Evolutionary conservation across 2,329 filamentous ascomycete species (phyloP), one percentile per base, ranked within the genome.

Genomic region (Calonectria leucothoes): DNA sequence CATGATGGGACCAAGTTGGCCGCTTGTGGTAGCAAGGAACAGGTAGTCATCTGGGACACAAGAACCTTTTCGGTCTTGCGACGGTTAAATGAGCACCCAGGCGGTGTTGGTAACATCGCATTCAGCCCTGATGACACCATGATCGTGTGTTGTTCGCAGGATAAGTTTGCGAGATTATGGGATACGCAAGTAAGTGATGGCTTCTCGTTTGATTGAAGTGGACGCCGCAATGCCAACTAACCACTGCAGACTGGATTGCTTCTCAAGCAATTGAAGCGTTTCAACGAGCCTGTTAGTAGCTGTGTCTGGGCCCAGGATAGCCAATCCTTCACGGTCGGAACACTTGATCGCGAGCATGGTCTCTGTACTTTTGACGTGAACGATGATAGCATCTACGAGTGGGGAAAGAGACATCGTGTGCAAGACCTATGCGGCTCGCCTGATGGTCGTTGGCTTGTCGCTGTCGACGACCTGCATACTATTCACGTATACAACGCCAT

Each of bases 101-200:
- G 86, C 3, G 93, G 94, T 1, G 93, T 98, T 15, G 93, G 94
- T 25, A 95, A 96, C 80, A 86, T 98, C 5, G 89, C 94, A 1
- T 99, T 97, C 95, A 98, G 96, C 82, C 97, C 96, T 6, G 95
- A 99, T 83, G 95, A 98, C 84, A 90, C 90, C 1, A 94, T 94
- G 85, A 88, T 99, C 39, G 92, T 98, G 48, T 96, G 94, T 20
- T 98, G 96, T 82, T 94, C 92, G 20, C 89, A 91, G 76, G 94
- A 98, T 81, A 91, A 90, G 57, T 90, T 89, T 74, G 95, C 94
- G 1, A 90, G 93, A 42, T 84, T 98, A 74, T 98, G 94, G 94
- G 91, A 95, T 83, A 87, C 89, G 20, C 86, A 89, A 77, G 94
- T 95, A 85, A 85, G 90, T 84, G 17, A 12, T 33, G 6, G 39